Evolutionary conservation across 2,329 filamentous ascomycete genomes (phyloP).

Genomic region (Aspergillus tamarii): DNA sequence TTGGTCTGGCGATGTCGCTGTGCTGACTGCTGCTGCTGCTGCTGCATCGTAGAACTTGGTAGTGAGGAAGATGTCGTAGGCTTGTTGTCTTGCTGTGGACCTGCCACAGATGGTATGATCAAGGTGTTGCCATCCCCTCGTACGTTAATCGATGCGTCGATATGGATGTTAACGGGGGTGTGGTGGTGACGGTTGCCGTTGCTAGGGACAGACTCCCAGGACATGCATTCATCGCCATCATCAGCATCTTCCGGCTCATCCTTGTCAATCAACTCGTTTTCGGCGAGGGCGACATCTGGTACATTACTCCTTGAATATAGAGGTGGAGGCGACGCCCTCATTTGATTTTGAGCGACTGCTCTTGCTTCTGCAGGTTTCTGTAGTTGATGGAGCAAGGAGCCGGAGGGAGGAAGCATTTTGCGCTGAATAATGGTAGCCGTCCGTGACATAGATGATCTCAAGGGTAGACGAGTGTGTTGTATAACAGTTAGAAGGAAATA

Average conservation of each 20-base stretch:
- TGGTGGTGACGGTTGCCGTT: neutral
- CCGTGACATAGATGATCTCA: neutral
- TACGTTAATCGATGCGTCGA: slow-evolving; percentile 41
- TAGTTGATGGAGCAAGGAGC: slow-evolving; percentile 31
- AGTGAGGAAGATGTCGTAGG: slow-evolving; percentile 8
- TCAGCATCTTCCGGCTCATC: slow-evolving; percentile 20
- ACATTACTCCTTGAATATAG: slow-evolving; percentile 24
- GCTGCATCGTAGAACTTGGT: slow-evolving; percentile 5
- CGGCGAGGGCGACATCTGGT: neutral
- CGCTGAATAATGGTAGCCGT: neutral
- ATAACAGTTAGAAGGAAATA: neutral
- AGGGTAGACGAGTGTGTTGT: slow-evolving; percentile 1
- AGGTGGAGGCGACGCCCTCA: slow-evolving; percentile 23
- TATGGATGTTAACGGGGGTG: slow-evolving; percentile 33
- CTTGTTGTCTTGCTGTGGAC: neutral
- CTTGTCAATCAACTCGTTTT: slow-evolving; percentile 13
- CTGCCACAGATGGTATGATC: slow-evolving; percentile 25
- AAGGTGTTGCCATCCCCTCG: slow-evolving; percentile 39
- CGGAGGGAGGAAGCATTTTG: slow-evolving; percentile 34
- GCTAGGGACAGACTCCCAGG: neutral
- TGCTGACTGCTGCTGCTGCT: slow-evolving; percentile 13
- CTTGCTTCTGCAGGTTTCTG: slow-evolving; percentile 31
- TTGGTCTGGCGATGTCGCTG: slow-evolving; percentile 28
- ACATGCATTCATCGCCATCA: neutral
- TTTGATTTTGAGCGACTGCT: slow-evolving; percentile 21